Evolutionary conservation across 2,329 filamentous ascomycete species (phyloP).

Genomic region (Epichloe typhina): DNA sequence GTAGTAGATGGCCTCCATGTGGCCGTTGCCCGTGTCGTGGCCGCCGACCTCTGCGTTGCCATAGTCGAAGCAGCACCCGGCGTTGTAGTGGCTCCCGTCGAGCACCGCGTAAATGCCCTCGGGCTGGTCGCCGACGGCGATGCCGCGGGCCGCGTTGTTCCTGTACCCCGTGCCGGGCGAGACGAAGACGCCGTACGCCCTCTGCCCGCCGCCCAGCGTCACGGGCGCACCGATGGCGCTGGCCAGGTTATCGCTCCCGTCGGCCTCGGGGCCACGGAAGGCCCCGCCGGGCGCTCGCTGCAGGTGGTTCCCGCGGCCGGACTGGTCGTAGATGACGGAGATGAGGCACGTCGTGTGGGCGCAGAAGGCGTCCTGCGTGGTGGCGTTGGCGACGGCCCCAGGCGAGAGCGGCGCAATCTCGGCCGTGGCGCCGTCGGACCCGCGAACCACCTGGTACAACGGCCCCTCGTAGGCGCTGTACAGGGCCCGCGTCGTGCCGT

Average conservation of each 20-base stretch:
- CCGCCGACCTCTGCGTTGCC: slow-evolving; percentile 42
- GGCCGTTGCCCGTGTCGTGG: slow-evolving; percentile 43
- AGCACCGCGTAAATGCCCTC: slow-evolving; percentile 49
- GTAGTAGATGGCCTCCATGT: slow-evolving; percentile 59
- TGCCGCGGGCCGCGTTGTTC: slow-evolving; percentile 39
- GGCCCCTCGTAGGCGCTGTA: slow-evolving; percentile 39
- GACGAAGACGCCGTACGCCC: slow-evolving; percentile 51
- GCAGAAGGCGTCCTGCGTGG: slow-evolving; percentile 48
- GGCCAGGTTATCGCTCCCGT: slow-evolving; percentile 47
- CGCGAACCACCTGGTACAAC: slow-evolving; percentile 47
- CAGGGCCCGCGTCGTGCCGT: slow-evolving; percentile 50
- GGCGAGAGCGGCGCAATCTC: slow-evolving; percentile 1
- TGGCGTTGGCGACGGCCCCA: slow-evolving; percentile 49
- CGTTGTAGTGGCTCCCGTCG: slow-evolving; percentile 47
- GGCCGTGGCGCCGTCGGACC: slow-evolving; percentile 25
- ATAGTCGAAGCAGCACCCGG: slow-evolving; percentile 43
- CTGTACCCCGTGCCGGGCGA: slow-evolving; percentile 50
- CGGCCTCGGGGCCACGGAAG: slow-evolving; percentile 39
- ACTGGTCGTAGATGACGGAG: slow-evolving; percentile 53
- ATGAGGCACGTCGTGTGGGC: slow-evolving; percentile 48
- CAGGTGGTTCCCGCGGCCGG: slow-evolving; percentile 47
- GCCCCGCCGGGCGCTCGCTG: slow-evolving; percentile 44
- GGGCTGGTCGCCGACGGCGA: slow-evolving; percentile 38
- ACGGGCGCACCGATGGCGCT: slow-evolving; percentile 47
- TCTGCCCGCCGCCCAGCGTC: slow-evolving; percentile 44